Conservation (phyloP, 1,284 basidiomycete genomes). For the Blastosporella zonata region DNA sequence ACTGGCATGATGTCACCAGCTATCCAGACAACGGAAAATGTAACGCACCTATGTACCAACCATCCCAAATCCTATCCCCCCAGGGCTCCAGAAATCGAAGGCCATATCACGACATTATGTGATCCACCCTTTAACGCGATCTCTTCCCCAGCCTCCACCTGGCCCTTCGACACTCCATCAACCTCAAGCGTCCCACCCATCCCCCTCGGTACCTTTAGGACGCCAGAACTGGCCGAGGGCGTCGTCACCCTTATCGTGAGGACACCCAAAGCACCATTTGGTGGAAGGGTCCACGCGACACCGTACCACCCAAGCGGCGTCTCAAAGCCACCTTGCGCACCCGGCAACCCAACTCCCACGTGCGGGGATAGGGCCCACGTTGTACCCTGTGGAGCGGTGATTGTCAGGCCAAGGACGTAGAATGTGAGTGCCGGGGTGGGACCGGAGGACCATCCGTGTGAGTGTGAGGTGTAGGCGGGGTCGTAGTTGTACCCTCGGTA, state of each 20-base stretch:
- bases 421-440: constrained; percentile 45
- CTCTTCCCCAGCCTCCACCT: constrained; percentile 1
- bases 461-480: constrained; percentile 43
- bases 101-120: too few species aligned
- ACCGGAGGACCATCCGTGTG: constrained; percentile 46
- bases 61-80: too few species aligned
- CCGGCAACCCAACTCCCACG: constrained; percentile 31
- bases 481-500: constrained; percentile 45
- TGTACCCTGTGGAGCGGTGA: constrained; percentile 36
- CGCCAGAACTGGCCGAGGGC: constrained; percentile 25
- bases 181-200: constrained; percentile 9
- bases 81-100: too few species aligned
- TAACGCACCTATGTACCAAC: too few species aligned
- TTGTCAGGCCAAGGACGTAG: constrained; percentile 41
- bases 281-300: constrained; percentile 31
- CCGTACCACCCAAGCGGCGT: constrained; percentile 43
- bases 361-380: constrained; percentile 40
- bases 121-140: constrained; percentile 9
- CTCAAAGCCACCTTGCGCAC: constrained; percentile 42
- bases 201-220: constrained; percentile 19
- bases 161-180: constrained; percentile 5
- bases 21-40: too few species aligned
- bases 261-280: neutral
- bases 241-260: constrained; percentile 23
- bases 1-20: too few species aligned